A percentile compares a stretch with the other conserved stretches of the same genome.
These are phyloP conservation scores for Kwoniella heveanensis DNA, from an alignment of 768 basidiomycete species.

Conservation along the genomic window DNA sequence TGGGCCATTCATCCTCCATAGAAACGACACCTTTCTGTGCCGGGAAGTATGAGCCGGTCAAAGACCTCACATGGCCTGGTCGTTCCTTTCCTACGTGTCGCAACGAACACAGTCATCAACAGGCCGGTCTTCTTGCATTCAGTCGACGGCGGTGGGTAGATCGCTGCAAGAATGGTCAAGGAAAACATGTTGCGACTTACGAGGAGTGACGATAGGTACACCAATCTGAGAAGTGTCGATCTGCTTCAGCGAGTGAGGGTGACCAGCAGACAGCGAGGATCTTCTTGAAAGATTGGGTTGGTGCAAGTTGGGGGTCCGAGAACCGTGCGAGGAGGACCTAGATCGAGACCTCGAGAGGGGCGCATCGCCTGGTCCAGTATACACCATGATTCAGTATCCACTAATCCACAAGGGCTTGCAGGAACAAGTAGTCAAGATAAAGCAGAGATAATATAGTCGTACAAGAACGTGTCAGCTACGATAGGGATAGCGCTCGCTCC, in stretches of 20 bases:
- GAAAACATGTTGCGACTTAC: conserved; percentile 12
- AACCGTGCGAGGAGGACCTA: conserved; percentile 21
- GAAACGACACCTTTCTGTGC: conserved; percentile 33
- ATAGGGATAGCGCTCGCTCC: too few relatives aligned
- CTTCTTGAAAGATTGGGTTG: conserved; percentile 45
- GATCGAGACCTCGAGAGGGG: conserved; percentile 3
- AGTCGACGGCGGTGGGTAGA: too few relatives aligned
- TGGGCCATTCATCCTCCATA: conserved; percentile 50
- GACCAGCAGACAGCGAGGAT: conserved; percentile 44
- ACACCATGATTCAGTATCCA: conserved; percentile 5
- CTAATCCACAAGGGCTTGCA: too few relatives aligned
- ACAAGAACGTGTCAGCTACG: too few relatives aligned
- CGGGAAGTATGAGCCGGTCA: conserved; percentile 56
- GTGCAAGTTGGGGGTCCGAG: conserved; percentile 41
- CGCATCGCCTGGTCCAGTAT: conserved; percentile 9
- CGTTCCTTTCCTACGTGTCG: conserved; percentile 36
- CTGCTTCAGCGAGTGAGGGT: conserved; percentile 19
- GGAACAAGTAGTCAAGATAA: too few relatives aligned
- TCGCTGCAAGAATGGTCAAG: too few relatives aligned
- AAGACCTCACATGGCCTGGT: conserved; percentile 43
- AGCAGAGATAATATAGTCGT: too few relatives aligned
- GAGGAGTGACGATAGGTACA: conserved; percentile 43
- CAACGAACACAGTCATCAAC: background rate
- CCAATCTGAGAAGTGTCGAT: conserved; percentile 47
- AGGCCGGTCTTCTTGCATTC: background rate